Base-by-base conservation (phyloP, 2,329 filamentous ascomycete species). In the Triangularia setosa region DNA sequence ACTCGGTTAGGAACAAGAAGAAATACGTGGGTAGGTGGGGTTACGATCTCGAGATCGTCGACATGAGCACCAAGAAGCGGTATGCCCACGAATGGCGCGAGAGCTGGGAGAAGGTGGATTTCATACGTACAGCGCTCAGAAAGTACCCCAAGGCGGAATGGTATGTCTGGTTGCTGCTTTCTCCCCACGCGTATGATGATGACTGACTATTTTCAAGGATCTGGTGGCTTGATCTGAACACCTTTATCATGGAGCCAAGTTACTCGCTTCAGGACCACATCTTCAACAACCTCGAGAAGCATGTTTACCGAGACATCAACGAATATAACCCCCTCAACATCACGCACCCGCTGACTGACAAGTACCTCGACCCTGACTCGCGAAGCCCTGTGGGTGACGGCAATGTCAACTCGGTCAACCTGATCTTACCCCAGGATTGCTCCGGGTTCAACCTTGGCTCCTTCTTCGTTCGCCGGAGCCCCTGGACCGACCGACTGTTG, bases 51-150 rank as follows among this genome's bases (percentile, higher is more conserved):
- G 95, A 99, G 76, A 90, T 98, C 74, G 92, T 96, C 70, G 96
- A 99, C 76, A 96, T 99, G 93, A 94, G 93, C 80, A 97, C 93
- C 61, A 97, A 97, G 84, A 98, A 97, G 80, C 88, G 93, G 69
- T 99, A 99, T 75, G 94, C 95, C 27, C 95, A 99, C 79, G 95
- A 99, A 79, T 99, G 95, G 95, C 87, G 95, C 73, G 95, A 99
- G 79, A 96, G 94, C 76, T 99, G 95, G 95, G 95, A 99, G 79
- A 99, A 98, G 82, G 93, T 97, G 66, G 95, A 99, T 76, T 92
- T 92, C 52, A 87, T 99, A 72, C 88, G 94, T 66, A 91, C 92
- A 66, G 88, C 90, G 54, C 89, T 99, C 84, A 87, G 88, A 75
- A 97, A 97, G 76, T 97, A 98, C 74, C 95, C 95, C 27, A 85